Evolutionary conservation across 805 yeast species (phyloP).

Genomic region (Candida golubevii): DNA sequence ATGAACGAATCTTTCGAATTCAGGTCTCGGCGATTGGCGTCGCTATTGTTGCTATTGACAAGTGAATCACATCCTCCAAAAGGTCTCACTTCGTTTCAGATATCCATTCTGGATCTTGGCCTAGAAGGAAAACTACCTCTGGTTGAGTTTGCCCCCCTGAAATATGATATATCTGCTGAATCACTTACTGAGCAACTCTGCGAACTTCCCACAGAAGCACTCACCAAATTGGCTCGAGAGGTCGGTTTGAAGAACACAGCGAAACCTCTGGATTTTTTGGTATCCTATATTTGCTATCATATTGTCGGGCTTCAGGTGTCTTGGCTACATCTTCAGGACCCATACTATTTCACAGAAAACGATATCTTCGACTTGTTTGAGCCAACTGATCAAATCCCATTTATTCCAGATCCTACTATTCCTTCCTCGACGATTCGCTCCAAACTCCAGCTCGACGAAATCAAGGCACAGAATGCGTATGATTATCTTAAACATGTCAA

Average conservation of each 20-base stretch:
- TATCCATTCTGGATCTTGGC: not conserved
- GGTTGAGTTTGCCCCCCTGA: constrained; percentile 5
- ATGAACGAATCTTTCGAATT: not conserved
- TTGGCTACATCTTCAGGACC: not conserved
- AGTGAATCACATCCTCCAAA: not conserved
- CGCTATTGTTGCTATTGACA: constrained; percentile 2
- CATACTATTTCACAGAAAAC: constrained; percentile 9
- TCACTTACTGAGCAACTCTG: not conserved
- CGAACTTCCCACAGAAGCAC: not conserved
- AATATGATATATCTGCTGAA: constrained; percentile 1
- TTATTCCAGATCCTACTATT: not conserved
- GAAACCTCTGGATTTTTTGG: constrained; percentile 1
- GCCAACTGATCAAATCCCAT: not conserved
- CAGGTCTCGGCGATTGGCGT: constrained; percentile 6
- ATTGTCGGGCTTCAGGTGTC: constrained; percentile 5
- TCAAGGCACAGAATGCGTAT: not conserved
- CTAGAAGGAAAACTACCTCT: constrained; percentile 3
- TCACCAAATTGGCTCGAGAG: not conserved
- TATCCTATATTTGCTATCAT: not conserved
- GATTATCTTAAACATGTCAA: not conserved
- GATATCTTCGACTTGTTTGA: constrained; percentile 14
- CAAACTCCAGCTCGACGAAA: not conserved
- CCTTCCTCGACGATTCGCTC: not conserved
- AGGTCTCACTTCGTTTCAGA: not conserved
- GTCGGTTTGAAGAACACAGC: not conserved